phyloP scores from a whole-genome alignment of 352 stramenopile species.

The Globisporangium acanthophoron region DNA sequence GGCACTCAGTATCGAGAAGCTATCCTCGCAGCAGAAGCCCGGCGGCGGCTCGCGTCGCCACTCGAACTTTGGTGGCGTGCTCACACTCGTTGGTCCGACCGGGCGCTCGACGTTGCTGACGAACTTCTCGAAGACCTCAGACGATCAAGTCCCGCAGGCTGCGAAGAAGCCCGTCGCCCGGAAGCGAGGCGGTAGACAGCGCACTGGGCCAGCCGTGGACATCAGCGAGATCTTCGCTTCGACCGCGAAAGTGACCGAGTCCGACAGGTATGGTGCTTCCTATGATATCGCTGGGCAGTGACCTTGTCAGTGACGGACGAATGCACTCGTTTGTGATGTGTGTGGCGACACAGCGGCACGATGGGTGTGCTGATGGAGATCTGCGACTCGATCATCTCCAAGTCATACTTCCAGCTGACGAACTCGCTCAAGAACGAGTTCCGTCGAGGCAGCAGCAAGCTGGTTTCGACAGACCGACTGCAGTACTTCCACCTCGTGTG shows the following conservation, averaged over 20 bases:
- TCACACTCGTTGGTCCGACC: constrained; percentile 71
- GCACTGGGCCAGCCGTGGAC: constrained; percentile 41
- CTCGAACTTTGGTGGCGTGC: constrained; percentile 86
- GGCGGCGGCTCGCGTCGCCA: constrained; percentile 41
- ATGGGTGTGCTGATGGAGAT: constrained; percentile 68
- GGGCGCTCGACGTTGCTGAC: constrained; percentile 63
- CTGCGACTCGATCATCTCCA: constrained; percentile 64
- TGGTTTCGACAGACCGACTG: constrained; percentile 80
- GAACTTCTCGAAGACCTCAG: constrained; percentile 65
- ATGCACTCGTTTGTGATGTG: neutral
- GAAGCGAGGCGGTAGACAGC: constrained; percentile 38
- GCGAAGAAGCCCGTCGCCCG: constrained; percentile 55
- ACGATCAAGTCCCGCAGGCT: constrained; percentile 64
- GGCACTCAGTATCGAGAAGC: constrained; percentile 57
- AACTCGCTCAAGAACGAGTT: constrained; percentile 87
- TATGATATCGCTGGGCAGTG: neutral
- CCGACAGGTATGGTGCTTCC: constrained; percentile 32
- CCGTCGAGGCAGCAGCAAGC: constrained; percentile 72
- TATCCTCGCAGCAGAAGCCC: constrained; percentile 22
- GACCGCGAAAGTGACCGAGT: constrained; percentile 54
- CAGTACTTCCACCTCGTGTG: constrained; percentile 87
- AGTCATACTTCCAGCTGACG: constrained; percentile 82
- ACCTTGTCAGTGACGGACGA: neutral
- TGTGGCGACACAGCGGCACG: constrained; percentile 25
- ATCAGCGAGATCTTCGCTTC: constrained; percentile 76